Evolutionary conservation across 2,329 filamentous ascomycete species (phyloP), one percentile per base, ranked within the genome.

Genomic region (Hypoxylon sp.): DNA sequence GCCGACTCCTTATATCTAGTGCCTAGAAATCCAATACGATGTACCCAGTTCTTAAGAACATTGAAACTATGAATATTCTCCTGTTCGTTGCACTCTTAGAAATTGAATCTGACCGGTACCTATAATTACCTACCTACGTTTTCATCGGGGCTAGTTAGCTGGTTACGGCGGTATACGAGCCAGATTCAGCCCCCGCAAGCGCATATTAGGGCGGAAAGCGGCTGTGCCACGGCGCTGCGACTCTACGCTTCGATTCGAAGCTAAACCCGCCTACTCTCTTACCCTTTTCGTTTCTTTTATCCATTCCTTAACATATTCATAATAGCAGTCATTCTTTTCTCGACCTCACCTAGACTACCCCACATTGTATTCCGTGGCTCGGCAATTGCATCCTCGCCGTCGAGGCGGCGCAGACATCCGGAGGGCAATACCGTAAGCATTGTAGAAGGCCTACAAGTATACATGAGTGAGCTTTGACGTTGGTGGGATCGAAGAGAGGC

Each of bases 391-490:
- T 24, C 33, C 64, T 55, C 54, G 35, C 51, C 51, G 31, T 48
- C 33, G 50, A 63, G 50, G 19, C 56, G 22, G 51, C 54, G 52
- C 56, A 61, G 60, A 52, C 33, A 44, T 48, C 10, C 29, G 42
- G 47, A 54, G 33, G 29, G 37, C 22, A 31, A 26, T 3, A 31
- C 29, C 10, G 48, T 35, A 37, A 44, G 53, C n/a, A 59, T 19
- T 37, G 46, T 24, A 55, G 46, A 48, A 26, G 22, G 14, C 17
- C 39, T 39, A 57, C 54, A 24, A 17, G 19, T 65, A 63, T 39
- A 58, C 61, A 42, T 59, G 62, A 72, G 54, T 64, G 67, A 57
- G 67, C 26, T 35, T 59, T 17, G n/a, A 68, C 55, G 53, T 63
- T 53, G 46, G 46, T 29, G 19, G 22, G 47, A 19, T 42, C 46